phyloP scores from a whole-genome alignment of 1,284 basidiomycete species.

The Ceratobasidium sp. region DNA sequence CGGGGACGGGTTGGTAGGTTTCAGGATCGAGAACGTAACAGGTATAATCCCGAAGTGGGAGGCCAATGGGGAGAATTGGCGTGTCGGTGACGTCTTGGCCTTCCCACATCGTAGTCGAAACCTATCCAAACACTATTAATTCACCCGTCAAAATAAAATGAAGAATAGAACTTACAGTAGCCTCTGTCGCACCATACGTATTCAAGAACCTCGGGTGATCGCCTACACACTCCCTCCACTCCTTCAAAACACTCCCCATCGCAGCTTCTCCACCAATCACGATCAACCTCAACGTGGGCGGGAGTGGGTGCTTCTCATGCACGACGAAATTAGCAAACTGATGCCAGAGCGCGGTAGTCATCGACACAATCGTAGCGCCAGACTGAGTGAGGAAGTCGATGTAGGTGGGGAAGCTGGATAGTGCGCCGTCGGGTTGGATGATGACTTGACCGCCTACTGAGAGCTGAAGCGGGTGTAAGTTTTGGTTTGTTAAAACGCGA shows the following conservation, averaged over 20 bases:
- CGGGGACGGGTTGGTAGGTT: background rate
- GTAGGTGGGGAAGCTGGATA: slow-evolving; percentile 15
- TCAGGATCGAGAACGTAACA: slow-evolving; percentile 14
- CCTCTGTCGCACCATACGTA: slow-evolving; percentile 21
- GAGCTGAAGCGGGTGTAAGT: too few relatives aligned
- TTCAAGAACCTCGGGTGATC: slow-evolving; percentile 4
- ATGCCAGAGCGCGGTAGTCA: slow-evolving; percentile 19
- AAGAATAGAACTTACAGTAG: background rate
- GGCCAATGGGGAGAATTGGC: slow-evolving; percentile 10
- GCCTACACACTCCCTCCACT: background rate
- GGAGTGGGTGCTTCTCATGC: background rate
- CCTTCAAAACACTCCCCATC: background rate
- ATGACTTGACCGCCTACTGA: background rate
- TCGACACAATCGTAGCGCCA: slow-evolving; percentile 1
- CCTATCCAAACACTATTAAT: background rate
- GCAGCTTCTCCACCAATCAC: slow-evolving; percentile 29
- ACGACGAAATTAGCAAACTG: slow-evolving; percentile 12
- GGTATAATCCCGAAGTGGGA: background rate
- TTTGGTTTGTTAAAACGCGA: too few relatives aligned
- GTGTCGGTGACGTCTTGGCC: background rate
- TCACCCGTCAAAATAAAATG: background rate
- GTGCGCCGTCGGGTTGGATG: slow-evolving; percentile 18
- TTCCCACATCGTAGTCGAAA: slow-evolving; percentile 12
- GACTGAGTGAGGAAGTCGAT: slow-evolving; percentile 11
- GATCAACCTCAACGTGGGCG: background rate